phyloP scores from a whole-genome alignment of 2,329 filamentous ascomycete species.

The Verruconis gallopava region DNA sequence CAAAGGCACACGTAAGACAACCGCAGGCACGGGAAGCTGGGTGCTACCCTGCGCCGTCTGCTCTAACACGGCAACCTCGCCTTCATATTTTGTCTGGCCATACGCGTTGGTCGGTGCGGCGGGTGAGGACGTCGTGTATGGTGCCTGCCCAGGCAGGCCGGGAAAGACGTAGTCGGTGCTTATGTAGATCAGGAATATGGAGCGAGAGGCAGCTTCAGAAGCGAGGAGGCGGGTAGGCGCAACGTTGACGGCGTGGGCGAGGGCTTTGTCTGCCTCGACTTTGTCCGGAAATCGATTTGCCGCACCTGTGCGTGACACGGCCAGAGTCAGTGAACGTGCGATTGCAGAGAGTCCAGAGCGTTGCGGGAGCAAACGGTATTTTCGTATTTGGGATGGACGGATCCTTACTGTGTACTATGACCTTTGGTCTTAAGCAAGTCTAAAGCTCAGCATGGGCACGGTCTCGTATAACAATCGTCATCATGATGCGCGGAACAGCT shows the following conservation, averaged over 20 bases:
- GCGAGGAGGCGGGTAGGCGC: conserved; percentile 56
- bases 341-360: neutral
- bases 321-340: conserved; percentile 1
- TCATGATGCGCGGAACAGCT: too few species aligned
- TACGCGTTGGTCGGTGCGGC: conserved; percentile 69
- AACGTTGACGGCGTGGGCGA: conserved; percentile 62
- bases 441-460: too few species aligned
- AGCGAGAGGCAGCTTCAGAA: conserved; percentile 47
- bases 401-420: conserved; percentile 65
- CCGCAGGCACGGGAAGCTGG: conserved; percentile 38
- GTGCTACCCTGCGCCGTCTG: conserved; percentile 27
- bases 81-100: conserved; percentile 59
- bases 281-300: conserved; percentile 82
- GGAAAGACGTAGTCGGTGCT: conserved; percentile 75
- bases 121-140: conserved; percentile 54
- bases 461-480: too few species aligned
- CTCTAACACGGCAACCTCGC: conserved; percentile 56
- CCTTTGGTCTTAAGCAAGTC: conserved; percentile 62
- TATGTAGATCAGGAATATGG: conserved; percentile 59
- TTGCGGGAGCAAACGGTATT: neutral
- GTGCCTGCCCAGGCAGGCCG: conserved; percentile 64
- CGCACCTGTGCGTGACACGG: conserved; percentile 43
- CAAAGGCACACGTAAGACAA: conserved; percentile 70
- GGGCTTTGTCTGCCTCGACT: conserved; percentile 66
- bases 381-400: neutral